Evolutionary conservation across 257 asterid genomes (phyloP), one percentile per base, ranked within the genome.

Genomic region (Craterostigma plantagineum): DNA sequence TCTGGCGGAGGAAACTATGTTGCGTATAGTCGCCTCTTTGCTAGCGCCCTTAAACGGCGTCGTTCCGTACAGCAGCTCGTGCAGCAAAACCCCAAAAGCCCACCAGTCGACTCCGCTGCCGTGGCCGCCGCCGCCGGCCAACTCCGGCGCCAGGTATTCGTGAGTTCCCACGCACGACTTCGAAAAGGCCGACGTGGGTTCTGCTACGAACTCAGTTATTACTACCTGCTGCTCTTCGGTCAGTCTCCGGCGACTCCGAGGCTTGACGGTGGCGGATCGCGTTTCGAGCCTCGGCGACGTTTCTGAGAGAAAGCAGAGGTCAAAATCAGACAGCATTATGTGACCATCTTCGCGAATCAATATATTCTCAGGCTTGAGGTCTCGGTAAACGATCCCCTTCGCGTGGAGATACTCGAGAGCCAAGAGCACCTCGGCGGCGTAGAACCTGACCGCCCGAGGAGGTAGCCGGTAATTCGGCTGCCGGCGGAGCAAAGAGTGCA

Each of bases 71-170:
- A 85, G 9, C 1, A 85, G 52, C 49, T 85, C 96, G 49, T 75
- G 81, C 0, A 81, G 50, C 56, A 85, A 50, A 0, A 85, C 75
- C 49, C 96, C 94, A 16, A 85, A 81, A 0, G 92, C 96, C 94
- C 96, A 85, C 96, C 94, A 85, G 43, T 85, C 96, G 0, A 85
- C 96, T 0, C 96, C 92, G 61, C 73, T 85, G 0, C 96, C 92
- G 56, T 81, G 94, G 13, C 96, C 96, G 64, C 53, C 53, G 0
- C 94, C 86, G 46, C 45, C 34, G 0, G 81, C 73, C 8, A 85
- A 4, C 62, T 85, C 94, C 46, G 96, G 94, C 40, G 92, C 81
- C 10, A 85, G 34, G 52, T 85, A 85, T 63, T 85, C 96, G 45
- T 81, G 96, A 2, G 94, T 81, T 0, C 94, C 94, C 0, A 85